Evolutionary conservation across 441 rosid species (phyloP).

Genomic region (Aleurites moluccanus): DNA sequence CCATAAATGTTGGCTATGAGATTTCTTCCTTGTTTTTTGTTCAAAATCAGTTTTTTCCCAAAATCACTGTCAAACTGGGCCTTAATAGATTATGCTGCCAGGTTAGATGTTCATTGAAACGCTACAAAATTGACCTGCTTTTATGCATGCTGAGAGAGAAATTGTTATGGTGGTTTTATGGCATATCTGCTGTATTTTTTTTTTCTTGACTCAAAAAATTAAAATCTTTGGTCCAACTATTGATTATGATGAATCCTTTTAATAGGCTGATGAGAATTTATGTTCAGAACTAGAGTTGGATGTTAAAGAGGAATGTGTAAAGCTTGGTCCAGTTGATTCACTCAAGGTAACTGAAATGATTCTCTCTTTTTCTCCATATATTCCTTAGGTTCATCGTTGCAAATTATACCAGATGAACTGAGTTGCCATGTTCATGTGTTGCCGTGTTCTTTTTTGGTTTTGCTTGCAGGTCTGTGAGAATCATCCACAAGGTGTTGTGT

Average conservation of each 20-base stretch:
- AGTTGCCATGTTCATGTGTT: not conserved
- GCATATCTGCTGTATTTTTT: too few species aligned
- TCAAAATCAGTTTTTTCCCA: too few species aligned
- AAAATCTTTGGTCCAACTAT: too few species aligned
- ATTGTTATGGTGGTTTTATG: not conserved
- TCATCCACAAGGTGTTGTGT: slow-evolving; percentile 90
- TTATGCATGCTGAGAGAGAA: not conserved
- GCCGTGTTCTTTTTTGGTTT: slow-evolving; percentile 15
- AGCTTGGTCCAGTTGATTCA: slow-evolving; percentile 79
- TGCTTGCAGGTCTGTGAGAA: slow-evolving; percentile 74
- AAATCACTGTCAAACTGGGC: too few species aligned
- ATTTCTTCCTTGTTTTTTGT: too few species aligned
- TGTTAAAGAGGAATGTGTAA: slow-evolving; percentile 78
- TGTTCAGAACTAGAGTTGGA: slow-evolving; percentile 74
- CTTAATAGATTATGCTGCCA: slow-evolving; percentile 1
- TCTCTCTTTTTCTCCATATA: not conserved
- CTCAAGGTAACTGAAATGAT: slow-evolving; percentile 62
- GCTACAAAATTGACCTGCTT: too few species aligned
- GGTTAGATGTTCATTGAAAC: not conserved
- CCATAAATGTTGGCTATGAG: too few species aligned
- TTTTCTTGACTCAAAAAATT: too few species aligned
- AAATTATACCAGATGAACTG: not conserved
- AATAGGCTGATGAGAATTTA: slow-evolving; percentile 78
- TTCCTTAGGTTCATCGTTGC: not conserved
- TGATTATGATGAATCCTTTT: slow-evolving; percentile 6